Conservation (phyloP, 768 basidiomycete genomes). For the Termitomyces eurrhizus region DNA sequence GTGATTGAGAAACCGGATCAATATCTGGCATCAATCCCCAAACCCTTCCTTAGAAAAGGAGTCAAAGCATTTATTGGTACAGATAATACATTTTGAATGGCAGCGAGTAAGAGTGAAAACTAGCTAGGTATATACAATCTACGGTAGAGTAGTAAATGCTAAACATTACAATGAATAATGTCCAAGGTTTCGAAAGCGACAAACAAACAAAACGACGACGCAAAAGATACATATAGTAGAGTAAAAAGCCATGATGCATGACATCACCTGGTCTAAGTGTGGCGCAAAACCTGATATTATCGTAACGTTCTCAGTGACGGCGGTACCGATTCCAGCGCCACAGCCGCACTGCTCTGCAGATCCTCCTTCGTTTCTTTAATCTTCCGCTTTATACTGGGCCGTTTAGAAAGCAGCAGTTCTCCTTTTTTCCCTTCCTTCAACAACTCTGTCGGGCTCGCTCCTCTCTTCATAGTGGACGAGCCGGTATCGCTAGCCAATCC, state of each 20-base stretch:
- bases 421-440: slow-evolving; percentile 57
- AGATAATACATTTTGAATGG: not conserved
- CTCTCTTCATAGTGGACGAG: slow-evolving; percentile 53
- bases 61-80: not conserved
- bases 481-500: slow-evolving; percentile 11
- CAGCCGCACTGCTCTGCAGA: not conserved
- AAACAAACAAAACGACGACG: not conserved
- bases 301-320: slow-evolving; percentile 7
- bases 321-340: slow-evolving; percentile 7
- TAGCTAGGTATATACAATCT: not conserved
- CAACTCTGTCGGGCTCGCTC: slow-evolving; percentile 69
- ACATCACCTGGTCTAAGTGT: not conserved
- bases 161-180: not conserved
- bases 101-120: not conserved
- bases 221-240: not conserved
- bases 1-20: not conserved
- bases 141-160: not conserved
- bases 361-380: not conserved
- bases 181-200: not conserved
- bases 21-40: not conserved
- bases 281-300: slow-evolving; percentile 5
- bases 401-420: slow-evolving; percentile 53
- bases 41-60: not conserved
- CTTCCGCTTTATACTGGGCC: slow-evolving; percentile 62
- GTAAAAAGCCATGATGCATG: not conserved